phyloP scores from a whole-genome alignment of 106 monocot species.

The Dendrobium chrysotoxum region DNA sequence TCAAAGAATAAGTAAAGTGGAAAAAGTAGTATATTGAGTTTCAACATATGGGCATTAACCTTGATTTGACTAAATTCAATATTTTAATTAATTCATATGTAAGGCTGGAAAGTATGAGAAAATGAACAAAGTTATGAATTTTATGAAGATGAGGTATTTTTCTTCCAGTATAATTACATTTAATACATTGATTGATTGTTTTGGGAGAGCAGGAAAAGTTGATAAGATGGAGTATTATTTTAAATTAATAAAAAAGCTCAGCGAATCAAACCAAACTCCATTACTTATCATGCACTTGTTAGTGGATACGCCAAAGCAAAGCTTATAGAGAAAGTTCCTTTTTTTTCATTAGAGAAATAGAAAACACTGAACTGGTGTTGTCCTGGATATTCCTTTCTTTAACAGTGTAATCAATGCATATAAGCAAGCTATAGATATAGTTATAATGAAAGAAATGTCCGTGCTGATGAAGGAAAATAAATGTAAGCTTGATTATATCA shows the following conservation, averaged over 20 bases:
- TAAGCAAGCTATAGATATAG: conserved; percentile 60
- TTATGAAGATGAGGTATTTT: conserved; percentile 75
- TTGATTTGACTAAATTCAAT: conserved; percentile 74
- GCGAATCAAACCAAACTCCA: conserved; percentile 75
- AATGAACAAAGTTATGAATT: conserved; percentile 49
- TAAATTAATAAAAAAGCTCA: conserved; percentile 58
- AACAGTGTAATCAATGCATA: conserved; percentile 86
- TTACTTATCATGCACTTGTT: conserved; percentile 80
- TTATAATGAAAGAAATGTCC: conserved; percentile 86
- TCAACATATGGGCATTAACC: conserved; percentile 67
- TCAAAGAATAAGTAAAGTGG: conserved; percentile 56
- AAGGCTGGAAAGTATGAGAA: conserved; percentile 48
- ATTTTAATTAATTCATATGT: conserved; percentile 84
- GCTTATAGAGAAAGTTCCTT: conserved; percentile 51
- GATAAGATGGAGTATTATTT: conserved; percentile 18
- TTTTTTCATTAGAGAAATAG: conserved; percentile 60
- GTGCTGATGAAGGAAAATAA: conserved; percentile 57
- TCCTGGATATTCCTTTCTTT: conserved; percentile 71
- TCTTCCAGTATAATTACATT: conserved; percentile 60
- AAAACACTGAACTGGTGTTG: conserved; percentile 59
- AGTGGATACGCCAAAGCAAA: conserved; percentile 65
- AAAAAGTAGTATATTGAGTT: conserved; percentile 73
- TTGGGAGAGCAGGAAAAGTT: conserved; percentile 57
- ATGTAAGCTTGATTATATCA: conserved; percentile 17
- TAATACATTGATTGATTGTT: conserved; percentile 73